Evolutionary conservation across 2,329 filamentous ascomycete species (phyloP).

Genomic region (Botrytis aclada): DNA sequence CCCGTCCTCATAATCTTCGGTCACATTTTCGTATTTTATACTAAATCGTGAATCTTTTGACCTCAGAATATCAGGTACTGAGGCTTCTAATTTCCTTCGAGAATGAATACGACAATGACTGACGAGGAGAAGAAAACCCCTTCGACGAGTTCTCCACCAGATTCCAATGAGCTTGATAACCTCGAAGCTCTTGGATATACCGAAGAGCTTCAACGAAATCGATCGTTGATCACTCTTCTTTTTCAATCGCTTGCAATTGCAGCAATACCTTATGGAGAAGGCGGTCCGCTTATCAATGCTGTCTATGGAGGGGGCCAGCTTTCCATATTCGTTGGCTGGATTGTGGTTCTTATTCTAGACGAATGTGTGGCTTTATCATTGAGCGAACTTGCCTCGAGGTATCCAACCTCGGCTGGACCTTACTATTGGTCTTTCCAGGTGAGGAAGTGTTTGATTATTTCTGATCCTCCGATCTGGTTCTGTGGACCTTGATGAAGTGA

Average conservation of each 20-base stretch:
- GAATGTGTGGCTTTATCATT: conserved; percentile 68
- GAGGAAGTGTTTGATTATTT: not conserved
- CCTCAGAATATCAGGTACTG: not conserved
- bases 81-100: not conserved
- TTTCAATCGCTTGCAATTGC: conserved; percentile 61
- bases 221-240: conserved; percentile 57
- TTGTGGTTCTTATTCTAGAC: conserved; percentile 51
- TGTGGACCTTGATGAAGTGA: not conserved
- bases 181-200: conserved; percentile 51
- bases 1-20: not conserved
- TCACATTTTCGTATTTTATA: not conserved
- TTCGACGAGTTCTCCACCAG: conserved; percentile 9
- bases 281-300: conserved; percentile 34
- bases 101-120: not conserved
- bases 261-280: conserved; percentile 54
- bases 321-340: conserved; percentile 56
- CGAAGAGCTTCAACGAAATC: conserved; percentile 54
- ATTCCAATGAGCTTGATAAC: conserved; percentile 26
- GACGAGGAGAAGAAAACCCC: conserved; percentile 22
- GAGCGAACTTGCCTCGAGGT: conserved; percentile 72
- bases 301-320: conserved; percentile 45
- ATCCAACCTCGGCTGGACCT: conserved; percentile 73
- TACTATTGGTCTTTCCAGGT: conserved; percentile 76
- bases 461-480: not conserved
- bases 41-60: not conserved